phyloP scores from a whole-genome alignment of 1,139 yeast species.

The Neolecta irregularis region DNA sequence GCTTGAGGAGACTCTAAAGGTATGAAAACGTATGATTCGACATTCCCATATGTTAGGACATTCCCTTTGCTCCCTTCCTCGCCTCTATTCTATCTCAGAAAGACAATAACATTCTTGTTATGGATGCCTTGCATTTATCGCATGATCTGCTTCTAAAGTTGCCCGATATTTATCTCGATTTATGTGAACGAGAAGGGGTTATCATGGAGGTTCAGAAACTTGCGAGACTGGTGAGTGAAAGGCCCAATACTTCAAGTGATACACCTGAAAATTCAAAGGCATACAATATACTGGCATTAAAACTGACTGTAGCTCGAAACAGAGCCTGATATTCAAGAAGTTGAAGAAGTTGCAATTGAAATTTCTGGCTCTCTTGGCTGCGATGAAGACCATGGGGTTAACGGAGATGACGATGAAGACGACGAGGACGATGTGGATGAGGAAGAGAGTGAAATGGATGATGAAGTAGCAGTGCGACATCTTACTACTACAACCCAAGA shows the following conservation, averaged over 20 bases:
- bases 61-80: conserved; percentile 30
- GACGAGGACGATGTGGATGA: conserved; percentile 20
- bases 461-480: no score
- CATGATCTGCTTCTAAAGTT: conserved; percentile 32
- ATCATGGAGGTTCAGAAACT: conserved; percentile 34
- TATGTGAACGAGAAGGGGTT: conserved; percentile 60
- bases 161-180: conserved; percentile 31
- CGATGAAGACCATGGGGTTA: conserved; percentile 14
- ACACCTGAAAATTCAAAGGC: no score
- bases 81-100: conserved; percentile 57
- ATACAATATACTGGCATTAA: no score
- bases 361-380: conserved; percentile 1
- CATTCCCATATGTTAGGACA: conserved; percentile 8
- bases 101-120: conserved; percentile 28
- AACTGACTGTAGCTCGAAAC: no score
- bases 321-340: conserved; percentile 6
- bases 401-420: conserved; percentile 14
- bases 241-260: conserved; percentile 1
- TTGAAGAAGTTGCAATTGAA: conserved; percentile 4
- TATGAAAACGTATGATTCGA: not conserved
- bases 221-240: conserved; percentile 1
- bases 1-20: conserved; percentile 18
- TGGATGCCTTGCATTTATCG: conserved; percentile 41
- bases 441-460: conserved; percentile 21
- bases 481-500: no score